Base-by-base conservation (phyloP, 2,329 filamentous ascomycete species). In the Simplicillium sp. region DNA sequence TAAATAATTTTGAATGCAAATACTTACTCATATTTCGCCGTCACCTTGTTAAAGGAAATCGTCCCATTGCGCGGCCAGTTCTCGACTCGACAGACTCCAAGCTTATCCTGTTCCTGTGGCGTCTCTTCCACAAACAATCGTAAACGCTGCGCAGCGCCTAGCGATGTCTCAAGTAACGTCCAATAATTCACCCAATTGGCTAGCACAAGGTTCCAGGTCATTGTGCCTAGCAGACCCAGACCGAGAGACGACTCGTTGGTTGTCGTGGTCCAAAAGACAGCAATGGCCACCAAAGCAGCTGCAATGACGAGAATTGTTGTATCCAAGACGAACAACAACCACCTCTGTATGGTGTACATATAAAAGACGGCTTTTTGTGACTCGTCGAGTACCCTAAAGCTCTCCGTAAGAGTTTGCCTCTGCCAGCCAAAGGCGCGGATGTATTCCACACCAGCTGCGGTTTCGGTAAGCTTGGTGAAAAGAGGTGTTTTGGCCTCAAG, bases 241-340 rank as follows among this genome's bases (percentile, higher is more conserved):
- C 55, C 47, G 32, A 55, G 46, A 37, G 51, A 57, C 57, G 34
- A 59, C 35, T 25, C 53, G 32, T 36, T 34, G 4, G 41, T 43
- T 6, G 71, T 50, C 32, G 44, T 37, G 2, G 70, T 64, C 1
- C 9, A 31, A n/a, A 9, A 31, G 9, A 31, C 29, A 9, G 67
- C 64, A 1, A 73, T 50, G 1, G 41, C 55, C 7, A 74, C 64
- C 3, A 75, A 48, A 2, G 70, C 47, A 0, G 66, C 58, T 1
- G 68, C 68, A 25, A 75, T 56, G 2, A 50, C 62, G 1, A 68
- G 63, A 1, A 70, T 65, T 3, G 52, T 34, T 2, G 73, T 48
- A 43, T 73, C 67, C 8, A 75, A 48, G 1, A 69, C 65, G 1
- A 74, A 49, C 0, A 57, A 64, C 1, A 73, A 54, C 69, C 70